Base-by-base conservation (phyloP, 2,329 filamentous ascomycete species). In the Acephala macrosclerotiorum region DNA sequence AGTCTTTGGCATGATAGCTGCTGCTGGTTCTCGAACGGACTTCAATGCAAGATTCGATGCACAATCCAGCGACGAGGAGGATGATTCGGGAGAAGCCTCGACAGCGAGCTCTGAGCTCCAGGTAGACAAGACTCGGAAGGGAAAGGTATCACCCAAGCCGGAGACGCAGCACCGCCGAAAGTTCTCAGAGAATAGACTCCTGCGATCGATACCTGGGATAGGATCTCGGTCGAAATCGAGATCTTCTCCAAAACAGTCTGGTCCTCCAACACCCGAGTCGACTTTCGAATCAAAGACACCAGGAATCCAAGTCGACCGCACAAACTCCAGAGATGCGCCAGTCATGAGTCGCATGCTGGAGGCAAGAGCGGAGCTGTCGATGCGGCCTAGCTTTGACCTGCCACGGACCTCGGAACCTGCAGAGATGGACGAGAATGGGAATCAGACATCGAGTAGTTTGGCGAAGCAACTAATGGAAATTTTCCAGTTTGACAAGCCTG, bases 1-100 rank as follows among this genome's bases (percentile, higher is more conserved):
- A 70, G 90, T 98, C 63, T 97, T 97, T 77, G 94, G 93, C 61
- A 87, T 98, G 80, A 94, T 98, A 71, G 92, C 94, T 7, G 93
- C 93, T 18, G 93, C 93, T 42, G 93, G 94, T 7, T 94, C 93
- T 35, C 89, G 88, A 66, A 89, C 91, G 60, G 91, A 96, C 79
- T 94, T 96, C 75, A 90, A 92, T 77, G 86, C 91, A 66, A 87
- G 91, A 42, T 95, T 96, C 77, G 91, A 94, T 74, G 91, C 81
- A 58, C 84, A 91, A 70, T 94, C 91, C 47, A 96, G 92, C 72
- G 93, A 95, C 72, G 94, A 94, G 70, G 75, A 77, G 42, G 75
- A 77, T 47, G 74, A 74, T 4, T 65, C 71, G 5, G 65, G 58
- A 18, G 68, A 70, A 26, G 65, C 71, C 20, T 65, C 72, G 18